phyloP scores from a whole-genome alignment of 140 eudicot genomes.

The Cichorium intybus region DNA sequence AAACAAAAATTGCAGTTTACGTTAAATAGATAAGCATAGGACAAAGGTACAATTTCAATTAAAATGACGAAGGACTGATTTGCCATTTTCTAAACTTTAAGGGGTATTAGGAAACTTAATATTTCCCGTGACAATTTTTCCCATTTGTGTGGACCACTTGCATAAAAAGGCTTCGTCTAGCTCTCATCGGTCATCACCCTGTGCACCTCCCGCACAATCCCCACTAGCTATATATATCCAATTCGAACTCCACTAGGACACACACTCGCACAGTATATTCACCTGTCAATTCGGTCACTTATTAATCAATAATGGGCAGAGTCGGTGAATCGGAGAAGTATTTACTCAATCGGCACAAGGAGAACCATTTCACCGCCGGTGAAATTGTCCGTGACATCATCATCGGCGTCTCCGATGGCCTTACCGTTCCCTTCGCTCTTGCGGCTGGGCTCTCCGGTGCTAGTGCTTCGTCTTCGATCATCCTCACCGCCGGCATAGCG shows the following conservation, averaged over 20 bases:
- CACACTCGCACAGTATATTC: constrained; percentile 13
- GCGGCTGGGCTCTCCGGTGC: constrained; percentile 98
- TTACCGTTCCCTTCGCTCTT: constrained; percentile 93
- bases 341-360: constrained; percentile 63
- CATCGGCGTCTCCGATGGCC: constrained; percentile 97
- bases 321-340: constrained; percentile 41
- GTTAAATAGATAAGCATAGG: no score
- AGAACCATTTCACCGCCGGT: constrained; percentile 95
- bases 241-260: constrained; percentile 11
- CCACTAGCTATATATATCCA: constrained; percentile 23
- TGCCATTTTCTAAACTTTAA: background rate
- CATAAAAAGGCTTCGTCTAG: constrained; percentile 1
- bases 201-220: constrained; percentile 10
- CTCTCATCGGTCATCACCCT: constrained; percentile 20
- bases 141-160: constrained; percentile 21
- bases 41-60: no score
- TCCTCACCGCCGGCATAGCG: constrained; percentile 94
- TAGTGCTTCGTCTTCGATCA: constrained; percentile 79
- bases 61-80: background rate
- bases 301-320: constrained; percentile 15
- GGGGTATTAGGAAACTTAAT: background rate
- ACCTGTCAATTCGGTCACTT: background rate
- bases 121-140: constrained; percentile 1
- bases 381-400: constrained; percentile 92
- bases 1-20: no score